These are phyloP conservation scores for Leucosporidium yakuticum DNA, from an alignment of 768 basidiomycete genomes.

Conservation along the genomic window DNA sequence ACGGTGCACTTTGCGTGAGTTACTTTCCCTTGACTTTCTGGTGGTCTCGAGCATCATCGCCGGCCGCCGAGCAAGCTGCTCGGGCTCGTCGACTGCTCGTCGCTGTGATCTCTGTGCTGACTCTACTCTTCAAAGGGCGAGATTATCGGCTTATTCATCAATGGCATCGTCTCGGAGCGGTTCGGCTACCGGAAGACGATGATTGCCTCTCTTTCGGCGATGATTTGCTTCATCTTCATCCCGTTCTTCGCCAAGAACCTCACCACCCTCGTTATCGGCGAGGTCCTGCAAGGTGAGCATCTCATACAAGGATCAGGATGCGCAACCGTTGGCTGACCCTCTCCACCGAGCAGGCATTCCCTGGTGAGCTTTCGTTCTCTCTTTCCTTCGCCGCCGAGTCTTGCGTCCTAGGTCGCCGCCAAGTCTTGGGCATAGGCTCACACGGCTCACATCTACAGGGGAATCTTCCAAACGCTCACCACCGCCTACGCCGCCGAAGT, in stretches of 20 bases:
- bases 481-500: slow-evolving; percentile 41
- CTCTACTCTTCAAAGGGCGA: slow-evolving; percentile 39
- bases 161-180: slow-evolving; percentile 43
- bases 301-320: too few relatives aligned
- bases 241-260: slow-evolving; percentile 37
- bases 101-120: too few relatives aligned
- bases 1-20: too few relatives aligned
- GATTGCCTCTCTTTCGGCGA: neutral
- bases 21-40: neutral
- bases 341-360: too few relatives aligned
- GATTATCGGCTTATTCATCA: slow-evolving; percentile 42
- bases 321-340: too few relatives aligned
- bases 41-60: neutral
- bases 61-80: neutral
- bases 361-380: slow-evolving; percentile 25
- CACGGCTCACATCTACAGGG: too few relatives aligned
- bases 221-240: slow-evolving; percentile 37
- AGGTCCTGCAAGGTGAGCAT: neutral
- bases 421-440: too few relatives aligned
- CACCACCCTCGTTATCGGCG: slow-evolving; percentile 23
- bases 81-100: too few relatives aligned
- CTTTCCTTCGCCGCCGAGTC: slow-evolving; percentile 3
- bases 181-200: slow-evolving; percentile 41
- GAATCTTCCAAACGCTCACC: slow-evolving; percentile 40
- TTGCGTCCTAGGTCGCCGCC: slow-evolving; percentile 27